These are phyloP conservation scores for Millerago galiae DNA, from an alignment of 805 yeast genomes.

Conservation along the genomic window DNA sequence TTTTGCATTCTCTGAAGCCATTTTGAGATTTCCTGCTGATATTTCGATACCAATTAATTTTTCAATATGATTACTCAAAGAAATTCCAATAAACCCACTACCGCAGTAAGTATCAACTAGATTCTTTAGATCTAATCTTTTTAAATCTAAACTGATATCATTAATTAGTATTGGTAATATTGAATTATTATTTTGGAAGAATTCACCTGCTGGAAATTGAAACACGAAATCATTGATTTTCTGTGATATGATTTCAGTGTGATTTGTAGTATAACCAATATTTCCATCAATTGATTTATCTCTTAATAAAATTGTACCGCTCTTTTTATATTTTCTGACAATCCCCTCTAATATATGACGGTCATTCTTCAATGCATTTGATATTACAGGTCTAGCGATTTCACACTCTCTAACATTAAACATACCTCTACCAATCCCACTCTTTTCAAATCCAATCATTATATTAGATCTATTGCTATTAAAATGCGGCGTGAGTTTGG, in stretches of 20 bases:
- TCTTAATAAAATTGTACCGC: slow-evolving; percentile 83
- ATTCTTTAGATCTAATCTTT: slow-evolving; percentile 46
- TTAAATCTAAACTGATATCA: slow-evolving; percentile 59
- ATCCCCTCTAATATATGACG: slow-evolving; percentile 42
- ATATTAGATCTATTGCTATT: slow-evolving; percentile 58
- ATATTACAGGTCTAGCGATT: slow-evolving; percentile 78
- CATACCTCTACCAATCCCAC: slow-evolving; percentile 38
- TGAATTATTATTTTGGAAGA: slow-evolving; percentile 92
- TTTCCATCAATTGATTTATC: slow-evolving; percentile 51
- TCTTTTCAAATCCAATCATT: slow-evolving; percentile 70
- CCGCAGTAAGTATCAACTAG: slow-evolving; percentile 97
- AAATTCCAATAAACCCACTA: slow-evolving; percentile 84
- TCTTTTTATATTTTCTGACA: slow-evolving; percentile 49
- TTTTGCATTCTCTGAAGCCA: slow-evolving; percentile 75
- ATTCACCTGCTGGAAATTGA: slow-evolving; percentile 91
- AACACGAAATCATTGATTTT: slow-evolving; percentile 63
- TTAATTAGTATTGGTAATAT: slow-evolving; percentile 76
- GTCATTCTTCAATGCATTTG: slow-evolving; percentile 64
- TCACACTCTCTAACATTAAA: slow-evolving; percentile 87
- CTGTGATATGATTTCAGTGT: slow-evolving; percentile 72
- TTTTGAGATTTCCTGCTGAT: slow-evolving; percentile 80
- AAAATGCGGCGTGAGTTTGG: slow-evolving; percentile 94
- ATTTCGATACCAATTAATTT: slow-evolving; percentile 89
- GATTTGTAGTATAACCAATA: slow-evolving; percentile 60
- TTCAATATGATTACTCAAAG: slow-evolving; percentile 68